These are phyloP conservation scores for Aspergillus sp. DNA, from an alignment of 2,329 filamentous ascomycete genomes.

Conservation along the genomic window DNA sequence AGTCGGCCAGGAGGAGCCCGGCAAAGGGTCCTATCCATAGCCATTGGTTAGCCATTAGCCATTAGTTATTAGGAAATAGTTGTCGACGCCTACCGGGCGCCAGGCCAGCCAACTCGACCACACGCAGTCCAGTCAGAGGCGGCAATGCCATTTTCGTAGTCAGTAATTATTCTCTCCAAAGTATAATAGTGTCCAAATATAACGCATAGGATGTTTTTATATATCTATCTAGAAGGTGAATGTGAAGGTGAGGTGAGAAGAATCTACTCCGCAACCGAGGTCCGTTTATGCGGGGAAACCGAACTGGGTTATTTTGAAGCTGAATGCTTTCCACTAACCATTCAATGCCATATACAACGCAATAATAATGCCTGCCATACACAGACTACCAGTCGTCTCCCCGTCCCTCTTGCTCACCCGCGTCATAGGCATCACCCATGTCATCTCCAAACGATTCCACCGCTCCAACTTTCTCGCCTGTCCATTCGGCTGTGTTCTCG, in stretches of 20 bases:
- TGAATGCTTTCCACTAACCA: no score
- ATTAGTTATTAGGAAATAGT: background rate
- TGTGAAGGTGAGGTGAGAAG: background rate
- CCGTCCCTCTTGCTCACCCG: slow-evolving; percentile 27
- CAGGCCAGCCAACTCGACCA: slow-evolving; percentile 58
- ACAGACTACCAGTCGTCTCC: slow-evolving; percentile 5
- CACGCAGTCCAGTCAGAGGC: slow-evolving; percentile 52
- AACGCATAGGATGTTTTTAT: no score
- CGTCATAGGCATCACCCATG: slow-evolving; percentile 38
- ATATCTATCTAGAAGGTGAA: no score
- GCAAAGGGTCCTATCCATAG: slow-evolving; percentile 66
- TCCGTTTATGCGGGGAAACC: slow-evolving; percentile 16
- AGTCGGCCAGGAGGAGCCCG: slow-evolving; percentile 80
- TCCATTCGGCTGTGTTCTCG: slow-evolving; percentile 24
- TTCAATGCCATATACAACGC: no score
- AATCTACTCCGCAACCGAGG: slow-evolving; percentile 13
- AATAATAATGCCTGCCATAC: background rate
- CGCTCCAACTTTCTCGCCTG: slow-evolving; percentile 35
- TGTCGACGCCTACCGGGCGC: slow-evolving; percentile 47
- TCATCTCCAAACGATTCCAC: slow-evolving; percentile 39
- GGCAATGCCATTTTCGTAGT: slow-evolving; percentile 32
- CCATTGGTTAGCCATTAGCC: slow-evolving; percentile 2
- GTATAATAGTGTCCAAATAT: no score
- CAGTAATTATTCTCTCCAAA: background rate
- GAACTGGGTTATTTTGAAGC: background rate